phyloP scores from a whole-genome alignment of 495 filamentous ascomycete genomes.

The Chlorociboria aeruginascens region DNA sequence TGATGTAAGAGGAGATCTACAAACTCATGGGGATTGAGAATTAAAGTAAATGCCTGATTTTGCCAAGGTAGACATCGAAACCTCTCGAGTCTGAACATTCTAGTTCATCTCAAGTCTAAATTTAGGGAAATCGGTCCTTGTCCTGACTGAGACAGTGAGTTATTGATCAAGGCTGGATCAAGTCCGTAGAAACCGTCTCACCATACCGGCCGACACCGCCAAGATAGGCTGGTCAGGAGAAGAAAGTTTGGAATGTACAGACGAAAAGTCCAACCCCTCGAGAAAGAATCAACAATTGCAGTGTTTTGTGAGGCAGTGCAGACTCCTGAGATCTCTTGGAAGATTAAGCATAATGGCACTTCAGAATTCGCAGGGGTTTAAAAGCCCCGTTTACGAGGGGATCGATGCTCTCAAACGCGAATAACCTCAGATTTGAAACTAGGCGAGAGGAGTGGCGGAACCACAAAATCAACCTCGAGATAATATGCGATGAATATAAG shows the following conservation, averaged over 20 bases:
- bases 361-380: background rate
- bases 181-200: background rate
- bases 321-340: background rate
- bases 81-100: background rate
- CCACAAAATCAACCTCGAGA: background rate
- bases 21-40: too few relatives aligned
- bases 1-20: background rate
- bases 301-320: background rate
- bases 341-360: background rate
- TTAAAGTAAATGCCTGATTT: background rate
- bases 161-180: background rate
- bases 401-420: slow-evolving; percentile 3
- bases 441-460: background rate
- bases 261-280: background rate
- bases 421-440: slow-evolving; percentile 6
- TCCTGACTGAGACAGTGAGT: background rate
- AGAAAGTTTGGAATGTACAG: background rate
- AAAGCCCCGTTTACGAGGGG: background rate
- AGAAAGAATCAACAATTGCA: slow-evolving; percentile 1
- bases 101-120: background rate
- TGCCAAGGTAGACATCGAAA: background rate
- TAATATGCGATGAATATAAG: background rate
- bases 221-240: background rate
- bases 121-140: background rate
- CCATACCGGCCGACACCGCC: background rate